Evolutionary conservation across 163 green algal species (phyloP), one percentile per base, ranked within the genome.

Genomic region (Chlamydomonas reinhardtii): DNA sequence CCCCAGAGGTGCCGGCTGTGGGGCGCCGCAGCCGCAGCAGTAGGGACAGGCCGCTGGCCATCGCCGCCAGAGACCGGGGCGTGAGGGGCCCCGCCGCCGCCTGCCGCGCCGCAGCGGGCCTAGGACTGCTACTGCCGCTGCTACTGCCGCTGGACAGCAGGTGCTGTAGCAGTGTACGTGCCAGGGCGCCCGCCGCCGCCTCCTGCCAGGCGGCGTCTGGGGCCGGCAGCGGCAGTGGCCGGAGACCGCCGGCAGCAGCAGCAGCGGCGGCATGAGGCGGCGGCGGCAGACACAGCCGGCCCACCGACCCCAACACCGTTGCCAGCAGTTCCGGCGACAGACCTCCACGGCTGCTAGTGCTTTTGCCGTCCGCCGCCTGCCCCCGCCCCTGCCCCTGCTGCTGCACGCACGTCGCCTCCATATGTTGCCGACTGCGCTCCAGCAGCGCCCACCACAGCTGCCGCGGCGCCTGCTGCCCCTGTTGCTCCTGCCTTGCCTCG

Each of bases 261-360:
- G 14, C 43, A 6, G 11, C 43, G 8, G 8, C 43, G 43, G 8
- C 43, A 56, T 1, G 48, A 19, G 48, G 48, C 5, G 48, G 48
- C 48, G 48, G 48, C 48, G 48, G 48, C 32, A 31, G 25, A 11
- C 37, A 43, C 61, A 83, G 64, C 24, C 75, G 76, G 12, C 76
- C 76, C 76, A 84, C 64, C 64, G 64, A 68, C 76, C 76, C 75
- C 39, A 84, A 6, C 39, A 75, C 17, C 1, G 64, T 74, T 11
- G 37, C 27, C 64, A 84, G n/a, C 29, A 84, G 54, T 27, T 74
- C 64, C 2, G 76, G 76, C 3, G 76, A 29, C 76, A 84, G 25
- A 16, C 59, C 59, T 22, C 17, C 17, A 14, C 48, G 11, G 48
- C 48, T 34, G 74, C n/a, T 32, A 31, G 31, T 59, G 74, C 48